Evolutionary conservation across 192 early-diverging fungal genomes (phyloP).

Genomic region (Helicostylum pulchrum): DNA sequence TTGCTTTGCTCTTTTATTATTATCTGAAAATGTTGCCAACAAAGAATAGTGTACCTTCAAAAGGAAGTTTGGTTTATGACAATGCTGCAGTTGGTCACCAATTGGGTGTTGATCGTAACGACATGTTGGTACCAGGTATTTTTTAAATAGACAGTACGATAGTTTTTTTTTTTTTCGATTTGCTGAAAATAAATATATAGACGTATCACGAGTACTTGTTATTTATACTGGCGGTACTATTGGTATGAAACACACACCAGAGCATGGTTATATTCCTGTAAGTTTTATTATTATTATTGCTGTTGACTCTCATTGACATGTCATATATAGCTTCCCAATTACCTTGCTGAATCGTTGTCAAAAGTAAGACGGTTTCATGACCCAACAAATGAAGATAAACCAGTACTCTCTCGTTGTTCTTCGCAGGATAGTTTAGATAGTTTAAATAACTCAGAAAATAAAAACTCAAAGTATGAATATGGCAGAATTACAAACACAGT

Average conservation of each 20-base stretch:
- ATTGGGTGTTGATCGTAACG: slow-evolving; percentile 51
- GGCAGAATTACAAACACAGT: slow-evolving; percentile 24
- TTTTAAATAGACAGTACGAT: neutral
- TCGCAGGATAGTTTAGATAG: slow-evolving; percentile 29
- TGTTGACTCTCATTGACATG: neutral
- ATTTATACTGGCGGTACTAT: slow-evolving; percentile 97
- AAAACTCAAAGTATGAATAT: neutral
- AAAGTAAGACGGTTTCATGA: slow-evolving; percentile 84
- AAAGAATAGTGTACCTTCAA: neutral
- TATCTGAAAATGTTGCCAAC: no score
- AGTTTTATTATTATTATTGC: neutral
- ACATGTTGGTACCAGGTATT: slow-evolving; percentile 57
- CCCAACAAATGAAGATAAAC: slow-evolving; percentile 31
- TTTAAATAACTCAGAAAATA: slow-evolving; percentile 25
- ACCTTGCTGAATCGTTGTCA: slow-evolving; percentile 74
- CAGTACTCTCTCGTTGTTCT: slow-evolving; percentile 17
- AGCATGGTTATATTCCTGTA: slow-evolving; percentile 71
- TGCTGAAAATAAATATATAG: slow-evolving; percentile 30
- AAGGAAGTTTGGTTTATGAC: slow-evolving; percentile 18
- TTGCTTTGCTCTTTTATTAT: no score
- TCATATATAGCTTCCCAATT: slow-evolving; percentile 57
- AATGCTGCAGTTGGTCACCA: slow-evolving; percentile 43
- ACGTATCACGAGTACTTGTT: slow-evolving; percentile 77
- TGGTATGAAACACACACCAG: slow-evolving; percentile 77
- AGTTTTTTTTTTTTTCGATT: neutral